Evolutionary conservation across 495 filamentous ascomycete genomes (phyloP).

Genomic region (Penicillium silybi): DNA sequence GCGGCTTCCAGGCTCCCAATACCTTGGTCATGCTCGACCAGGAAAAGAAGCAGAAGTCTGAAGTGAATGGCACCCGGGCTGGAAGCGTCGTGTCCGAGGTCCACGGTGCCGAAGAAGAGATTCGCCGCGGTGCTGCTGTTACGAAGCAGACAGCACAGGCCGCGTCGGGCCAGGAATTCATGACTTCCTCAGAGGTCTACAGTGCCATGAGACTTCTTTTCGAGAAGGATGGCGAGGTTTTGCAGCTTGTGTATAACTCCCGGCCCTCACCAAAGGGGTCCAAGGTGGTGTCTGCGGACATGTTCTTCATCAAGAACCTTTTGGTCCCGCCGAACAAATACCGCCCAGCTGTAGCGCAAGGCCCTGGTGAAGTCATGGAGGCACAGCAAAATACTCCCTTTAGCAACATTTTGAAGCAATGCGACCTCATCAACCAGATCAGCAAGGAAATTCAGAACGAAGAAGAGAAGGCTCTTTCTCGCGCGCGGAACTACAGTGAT

Average conservation of each 20-base stretch:
- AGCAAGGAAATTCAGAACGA: conserved; percentile 62
- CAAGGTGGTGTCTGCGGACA: conserved; percentile 63
- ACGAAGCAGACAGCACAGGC: conserved; percentile 29
- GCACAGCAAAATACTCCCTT: conserved; percentile 80
- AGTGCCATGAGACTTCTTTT: conserved; percentile 75
- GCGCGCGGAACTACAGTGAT: conserved; percentile 53
- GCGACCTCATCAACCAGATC: conserved; percentile 68
- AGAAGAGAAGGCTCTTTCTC: conserved; percentile 35
- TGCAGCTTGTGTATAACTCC: conserved; percentile 77
- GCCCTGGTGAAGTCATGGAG: conserved; percentile 74
- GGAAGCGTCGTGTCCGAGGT: conserved; percentile 31
- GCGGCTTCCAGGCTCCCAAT: conserved; percentile 63
- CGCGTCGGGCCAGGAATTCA: conserved; percentile 54
- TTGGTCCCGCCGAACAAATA: conserved; percentile 90
- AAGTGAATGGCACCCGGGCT: conserved; percentile 27
- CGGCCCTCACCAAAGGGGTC: conserved; percentile 50
- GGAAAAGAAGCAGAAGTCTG: conserved; percentile 30
- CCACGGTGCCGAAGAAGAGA: conserved; percentile 64
- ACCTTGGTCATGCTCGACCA: conserved; percentile 49
- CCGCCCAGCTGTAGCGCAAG: conserved; percentile 80
- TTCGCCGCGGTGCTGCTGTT: conserved; percentile 50
- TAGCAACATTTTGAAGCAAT: conserved; percentile 69
- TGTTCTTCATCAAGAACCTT: conserved; percentile 87
- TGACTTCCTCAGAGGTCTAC: conserved; percentile 72
- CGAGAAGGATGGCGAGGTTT: conserved; percentile 76